Evolutionary conservation across 768 basidiomycete genomes (phyloP).

Genomic region (Podaxis sp.): DNA sequence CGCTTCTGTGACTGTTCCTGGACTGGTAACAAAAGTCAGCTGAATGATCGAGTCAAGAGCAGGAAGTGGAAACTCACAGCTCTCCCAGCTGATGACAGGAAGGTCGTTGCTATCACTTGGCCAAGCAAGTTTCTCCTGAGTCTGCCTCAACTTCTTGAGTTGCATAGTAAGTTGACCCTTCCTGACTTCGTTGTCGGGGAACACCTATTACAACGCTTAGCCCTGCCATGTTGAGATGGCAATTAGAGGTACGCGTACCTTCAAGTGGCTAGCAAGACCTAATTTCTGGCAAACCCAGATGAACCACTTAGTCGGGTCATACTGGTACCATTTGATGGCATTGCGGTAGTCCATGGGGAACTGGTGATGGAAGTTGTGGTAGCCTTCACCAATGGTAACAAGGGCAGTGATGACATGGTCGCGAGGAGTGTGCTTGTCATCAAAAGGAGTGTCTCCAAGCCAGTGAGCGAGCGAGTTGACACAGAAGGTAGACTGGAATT

Average conservation of each 20-base stretch:
- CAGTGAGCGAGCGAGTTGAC: constrained; percentile 97
- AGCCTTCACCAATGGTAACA: constrained; percentile 92
- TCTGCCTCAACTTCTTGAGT: constrained; percentile 79
- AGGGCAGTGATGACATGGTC: constrained; percentile 90
- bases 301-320: constrained; percentile 93
- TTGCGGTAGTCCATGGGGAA: constrained; percentile 98
- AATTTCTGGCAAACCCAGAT: constrained; percentile 60
- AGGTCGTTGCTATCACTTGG: constrained; percentile 74
- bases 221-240: background rate
- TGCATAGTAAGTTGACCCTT: constrained; percentile 96
- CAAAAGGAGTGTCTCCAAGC: constrained; percentile 91
- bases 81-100: constrained; percentile 84
- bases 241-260: constrained; percentile 30
- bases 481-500: constrained; percentile 82
- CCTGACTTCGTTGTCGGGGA: constrained; percentile 59
- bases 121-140: constrained; percentile 78
- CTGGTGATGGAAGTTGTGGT: constrained; percentile 97
- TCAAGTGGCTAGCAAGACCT: constrained; percentile 71
- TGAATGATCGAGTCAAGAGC: background rate
- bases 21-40: constrained; percentile 40
- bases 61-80: constrained; percentile 49
- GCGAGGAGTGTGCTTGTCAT: constrained; percentile 91
- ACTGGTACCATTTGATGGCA: constrained; percentile 93
- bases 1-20: constrained; percentile 77
- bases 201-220: constrained; percentile 29